Conservation (phyloP, 805 yeast genomes). For the Kluyveromyces dobzhanskii region DNA sequence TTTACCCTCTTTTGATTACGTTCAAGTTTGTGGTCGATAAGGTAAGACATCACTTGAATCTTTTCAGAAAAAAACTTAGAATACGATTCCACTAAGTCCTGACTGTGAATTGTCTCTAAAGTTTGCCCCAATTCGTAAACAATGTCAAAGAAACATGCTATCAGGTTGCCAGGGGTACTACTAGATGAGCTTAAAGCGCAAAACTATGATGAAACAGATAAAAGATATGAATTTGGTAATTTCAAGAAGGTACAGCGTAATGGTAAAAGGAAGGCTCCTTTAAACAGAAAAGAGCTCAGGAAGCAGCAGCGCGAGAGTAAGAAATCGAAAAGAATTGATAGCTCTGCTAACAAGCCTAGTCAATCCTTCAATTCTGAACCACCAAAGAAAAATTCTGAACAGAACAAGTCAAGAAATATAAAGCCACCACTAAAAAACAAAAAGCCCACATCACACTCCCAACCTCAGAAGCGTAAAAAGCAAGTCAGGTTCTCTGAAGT, state of each 20-base stretch:
- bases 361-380: not conserved
- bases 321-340: constrained; percentile 20
- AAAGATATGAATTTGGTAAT: constrained; percentile 22
- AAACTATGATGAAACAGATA: constrained; percentile 32
- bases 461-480: constrained; percentile 27
- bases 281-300: constrained; percentile 36
- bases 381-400: not conserved
- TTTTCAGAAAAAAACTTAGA: no score
- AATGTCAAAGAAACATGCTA: constrained; percentile 31
- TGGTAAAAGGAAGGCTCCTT: constrained; percentile 9
- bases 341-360: not conserved
- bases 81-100: no score
- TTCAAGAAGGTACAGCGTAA: constrained; percentile 24
- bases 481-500: constrained; percentile 21
- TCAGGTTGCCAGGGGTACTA: constrained; percentile 46
- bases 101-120: no score
- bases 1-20: no score
- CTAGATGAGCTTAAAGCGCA: constrained; percentile 44
- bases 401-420: not conserved
- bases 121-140: no score
- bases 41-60: no score
- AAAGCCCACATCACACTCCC: constrained; percentile 28
- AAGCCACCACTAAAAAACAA: not conserved
- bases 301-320: constrained; percentile 33
- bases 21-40: no score